Percentiles rank a stretch among this genome's conserved stretches.
Evolutionary conservation across 2,329 filamentous ascomycete species (phyloP).

Genomic region (Graphilbum fragrans): DNA sequence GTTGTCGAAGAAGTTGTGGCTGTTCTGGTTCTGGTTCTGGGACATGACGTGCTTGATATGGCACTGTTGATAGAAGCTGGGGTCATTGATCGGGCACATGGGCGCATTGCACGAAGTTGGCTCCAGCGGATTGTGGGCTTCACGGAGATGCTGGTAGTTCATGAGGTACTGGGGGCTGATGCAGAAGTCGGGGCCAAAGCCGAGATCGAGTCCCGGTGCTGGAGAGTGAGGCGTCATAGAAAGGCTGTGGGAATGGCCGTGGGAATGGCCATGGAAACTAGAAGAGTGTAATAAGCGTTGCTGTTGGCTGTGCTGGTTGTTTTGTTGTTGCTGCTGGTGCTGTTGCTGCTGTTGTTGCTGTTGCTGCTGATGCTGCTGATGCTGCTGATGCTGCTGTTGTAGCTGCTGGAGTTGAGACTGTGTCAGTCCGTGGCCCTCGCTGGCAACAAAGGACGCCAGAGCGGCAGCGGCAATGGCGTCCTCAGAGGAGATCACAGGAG

Average conservation of each 20-base stretch:
- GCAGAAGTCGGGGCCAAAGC: slow-evolving; percentile 7
- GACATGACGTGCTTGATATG: slow-evolving; percentile 7
- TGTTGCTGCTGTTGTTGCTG: background rate
- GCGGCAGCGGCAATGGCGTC: slow-evolving; percentile 11
- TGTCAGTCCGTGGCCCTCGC: background rate
- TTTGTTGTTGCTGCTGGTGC: slow-evolving; percentile 3
- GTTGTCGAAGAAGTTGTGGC: slow-evolving; percentile 5
- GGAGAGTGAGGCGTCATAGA: no score
- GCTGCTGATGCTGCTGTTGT: background rate
- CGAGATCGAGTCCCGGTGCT: slow-evolving; percentile 2
- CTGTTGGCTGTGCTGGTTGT: slow-evolving; percentile 1
- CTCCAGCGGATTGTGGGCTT: slow-evolving; percentile 10
- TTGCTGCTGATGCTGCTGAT: slow-evolving; percentile 1
- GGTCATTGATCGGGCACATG: slow-evolving; percentile 10
- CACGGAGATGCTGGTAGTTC: slow-evolving; percentile 11
- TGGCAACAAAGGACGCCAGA: slow-evolving; percentile 8
- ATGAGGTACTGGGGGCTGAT: slow-evolving; percentile 12
- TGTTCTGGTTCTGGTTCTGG: background rate
- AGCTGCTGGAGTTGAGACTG: background rate
- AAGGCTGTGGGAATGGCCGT: background rate
- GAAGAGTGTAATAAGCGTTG: background rate
- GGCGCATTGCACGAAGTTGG: slow-evolving; percentile 8
- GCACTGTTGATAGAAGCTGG: slow-evolving; percentile 12
- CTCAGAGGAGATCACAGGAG: slow-evolving; percentile 3
- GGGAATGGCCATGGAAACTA: background rate